Percentiles rank a stretch among this genome's conserved stretches.
phyloP scores from a whole-genome alignment of 176 grass and related monocot species.

The Tillandsia fasciculata region DNA sequence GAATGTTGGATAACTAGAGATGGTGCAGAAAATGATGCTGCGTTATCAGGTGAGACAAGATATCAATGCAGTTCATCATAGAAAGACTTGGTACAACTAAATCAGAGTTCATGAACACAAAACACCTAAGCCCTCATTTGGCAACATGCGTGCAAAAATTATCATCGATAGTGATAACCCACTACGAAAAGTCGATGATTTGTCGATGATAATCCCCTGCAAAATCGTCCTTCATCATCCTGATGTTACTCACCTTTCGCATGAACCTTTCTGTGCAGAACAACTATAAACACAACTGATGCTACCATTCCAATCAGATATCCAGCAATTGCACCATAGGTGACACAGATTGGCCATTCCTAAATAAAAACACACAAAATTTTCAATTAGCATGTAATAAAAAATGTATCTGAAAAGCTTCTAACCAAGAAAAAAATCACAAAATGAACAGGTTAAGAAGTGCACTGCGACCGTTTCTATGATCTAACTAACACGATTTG shows the following conservation, averaged over 20 bases:
- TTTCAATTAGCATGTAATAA: not conserved
- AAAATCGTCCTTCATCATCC: not conserved
- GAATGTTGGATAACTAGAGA: too few relatives aligned
- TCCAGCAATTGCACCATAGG: constrained; percentile 60
- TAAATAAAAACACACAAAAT: constrained; percentile 16
- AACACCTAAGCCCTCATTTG: too few relatives aligned
- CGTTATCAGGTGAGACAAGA: too few relatives aligned
- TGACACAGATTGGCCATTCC: constrained; percentile 93
- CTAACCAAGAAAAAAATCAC: not conserved
- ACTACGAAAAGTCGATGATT: too few relatives aligned
- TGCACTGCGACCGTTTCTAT: not conserved
- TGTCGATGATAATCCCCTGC: not conserved
- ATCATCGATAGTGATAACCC: too few relatives aligned
- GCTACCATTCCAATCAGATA: constrained; percentile 45
- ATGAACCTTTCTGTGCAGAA: constrained; percentile 29
- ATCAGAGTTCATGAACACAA: too few relatives aligned
- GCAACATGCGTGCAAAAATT: too few relatives aligned
- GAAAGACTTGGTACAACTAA: too few relatives aligned
- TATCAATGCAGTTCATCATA: too few relatives aligned
- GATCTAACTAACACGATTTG: too few relatives aligned
- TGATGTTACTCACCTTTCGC: constrained; percentile 53
- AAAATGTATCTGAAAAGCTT: not conserved
- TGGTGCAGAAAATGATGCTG: too few relatives aligned
- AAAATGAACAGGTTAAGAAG: not conserved
- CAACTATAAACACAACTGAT: constrained; percentile 33